A percentile compares a stretch with the other conserved stretches of the same genome.
Conservation (phyloP, 2,329 filamentous ascomycete genomes). For the Colletotrichum filicis region DNA sequence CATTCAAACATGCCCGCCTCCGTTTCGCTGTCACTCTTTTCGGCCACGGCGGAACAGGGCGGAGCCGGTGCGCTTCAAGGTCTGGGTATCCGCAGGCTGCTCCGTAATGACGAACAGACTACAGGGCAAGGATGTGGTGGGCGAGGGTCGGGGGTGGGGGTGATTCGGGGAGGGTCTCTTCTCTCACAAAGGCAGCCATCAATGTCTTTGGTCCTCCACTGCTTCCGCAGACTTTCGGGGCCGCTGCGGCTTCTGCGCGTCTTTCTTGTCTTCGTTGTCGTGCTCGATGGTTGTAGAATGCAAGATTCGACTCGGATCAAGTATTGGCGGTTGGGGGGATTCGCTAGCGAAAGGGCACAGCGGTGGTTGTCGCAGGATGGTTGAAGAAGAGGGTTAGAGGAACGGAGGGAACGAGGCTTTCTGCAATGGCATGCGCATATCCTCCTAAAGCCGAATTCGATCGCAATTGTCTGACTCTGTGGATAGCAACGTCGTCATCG, state of each 20-base stretch:
- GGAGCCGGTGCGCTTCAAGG: neutral
- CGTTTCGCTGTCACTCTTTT: neutral
- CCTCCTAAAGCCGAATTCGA: neutral
- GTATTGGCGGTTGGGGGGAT: neutral
- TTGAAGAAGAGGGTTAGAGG: neutral
- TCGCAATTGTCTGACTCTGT: neutral
- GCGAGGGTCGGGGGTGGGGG: neutral
- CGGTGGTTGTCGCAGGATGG: neutral
- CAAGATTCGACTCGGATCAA: neutral
- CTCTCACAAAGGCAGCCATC: conserved; percentile 42
- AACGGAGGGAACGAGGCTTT: neutral
- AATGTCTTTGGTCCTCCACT: conserved; percentile 33
- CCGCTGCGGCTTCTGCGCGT: neutral
- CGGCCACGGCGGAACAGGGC: conserved; percentile 5
- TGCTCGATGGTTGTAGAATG: neutral
- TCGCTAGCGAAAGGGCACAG: neutral
- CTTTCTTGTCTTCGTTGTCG: neutral
- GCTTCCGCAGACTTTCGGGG: conserved; percentile 17
- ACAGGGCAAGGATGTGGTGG: neutral
- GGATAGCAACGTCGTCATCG: conserved; percentile 27
- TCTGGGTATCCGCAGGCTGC: neutral
- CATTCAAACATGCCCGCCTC: neutral
- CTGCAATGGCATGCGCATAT: conserved; percentile 17
- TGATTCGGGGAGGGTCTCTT: neutral
- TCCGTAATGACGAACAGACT: conserved; percentile 13